Evolutionary conservation across 805 yeast species (phyloP).

Genomic region (Clavispora carvajalis): DNA sequence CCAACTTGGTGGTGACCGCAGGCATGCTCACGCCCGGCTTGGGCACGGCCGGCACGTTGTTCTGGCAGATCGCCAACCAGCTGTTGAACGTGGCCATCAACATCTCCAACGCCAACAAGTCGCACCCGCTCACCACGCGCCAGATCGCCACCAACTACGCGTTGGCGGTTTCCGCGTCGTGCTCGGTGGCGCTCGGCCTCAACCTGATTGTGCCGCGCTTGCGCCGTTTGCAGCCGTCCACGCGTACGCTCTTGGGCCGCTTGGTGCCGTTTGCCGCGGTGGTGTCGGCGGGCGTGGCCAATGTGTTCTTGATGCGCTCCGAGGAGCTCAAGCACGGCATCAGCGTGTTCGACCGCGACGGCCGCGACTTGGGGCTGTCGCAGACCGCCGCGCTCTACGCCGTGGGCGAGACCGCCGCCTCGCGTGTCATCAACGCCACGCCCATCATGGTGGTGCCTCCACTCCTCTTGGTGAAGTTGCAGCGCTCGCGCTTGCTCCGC

Average conservation of each 20-base stretch:
- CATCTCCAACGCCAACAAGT: slow-evolving; percentile 92
- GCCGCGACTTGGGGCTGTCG: slow-evolving; percentile 63
- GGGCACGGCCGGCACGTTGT: slow-evolving; percentile 84
- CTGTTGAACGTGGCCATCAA: slow-evolving; percentile 95
- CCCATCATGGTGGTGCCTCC: slow-evolving; percentile 98
- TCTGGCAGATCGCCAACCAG: slow-evolving; percentile 98
- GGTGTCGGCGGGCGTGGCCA: slow-evolving; percentile 92
- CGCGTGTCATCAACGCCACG: slow-evolving; percentile 92
- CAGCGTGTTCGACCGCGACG: slow-evolving; percentile 57
- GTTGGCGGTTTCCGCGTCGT: slow-evolving; percentile 89
- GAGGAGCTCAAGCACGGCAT: slow-evolving; percentile 89
- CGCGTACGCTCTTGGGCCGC: slow-evolving; percentile 72
- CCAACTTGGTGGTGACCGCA: slow-evolving; percentile 89
- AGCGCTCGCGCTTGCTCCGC: slow-evolving; percentile 55
- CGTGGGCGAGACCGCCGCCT: slow-evolving; percentile 94
- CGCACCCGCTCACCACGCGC: slow-evolving; percentile 77
- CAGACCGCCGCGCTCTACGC: slow-evolving; percentile 86
- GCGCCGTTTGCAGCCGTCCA: slow-evolving; percentile 59
- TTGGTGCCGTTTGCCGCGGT: slow-evolving; percentile 98
- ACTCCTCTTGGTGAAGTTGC: slow-evolving; percentile 70
- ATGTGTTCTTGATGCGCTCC: slow-evolving; percentile 94
- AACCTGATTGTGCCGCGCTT: slow-evolving; percentile 87
- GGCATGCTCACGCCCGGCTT: slow-evolving; percentile 97
- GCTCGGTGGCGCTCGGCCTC: slow-evolving; percentile 91
- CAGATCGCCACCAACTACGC: slow-evolving; percentile 78